Conservation (phyloP, 2,329 filamentous ascomycete species). For the Sordariomycetes sp. region DNA sequence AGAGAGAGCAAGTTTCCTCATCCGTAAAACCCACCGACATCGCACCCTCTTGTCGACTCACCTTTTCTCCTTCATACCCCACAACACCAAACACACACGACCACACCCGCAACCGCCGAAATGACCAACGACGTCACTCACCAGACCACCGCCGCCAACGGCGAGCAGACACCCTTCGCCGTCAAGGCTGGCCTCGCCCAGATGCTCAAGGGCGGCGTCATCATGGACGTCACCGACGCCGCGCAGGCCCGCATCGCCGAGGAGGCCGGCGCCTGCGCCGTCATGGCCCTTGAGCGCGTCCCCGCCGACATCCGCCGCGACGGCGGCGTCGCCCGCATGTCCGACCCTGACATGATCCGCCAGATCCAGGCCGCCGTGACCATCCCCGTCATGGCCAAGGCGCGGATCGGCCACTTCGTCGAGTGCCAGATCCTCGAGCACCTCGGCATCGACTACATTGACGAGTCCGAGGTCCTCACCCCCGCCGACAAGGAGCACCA, state of each 20-base stretch:
- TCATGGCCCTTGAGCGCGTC: conserved; percentile 97
- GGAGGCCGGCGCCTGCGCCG: conserved; percentile 86
- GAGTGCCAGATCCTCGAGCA: conserved; percentile 97
- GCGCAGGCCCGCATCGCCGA: conserved; percentile 94
- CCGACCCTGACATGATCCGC: conserved; percentile 85
- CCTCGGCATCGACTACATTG: conserved; percentile 92
- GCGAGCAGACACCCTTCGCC: conserved; percentile 45
- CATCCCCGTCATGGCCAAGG: conserved; percentile 98
- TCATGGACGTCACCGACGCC: conserved; percentile 96
- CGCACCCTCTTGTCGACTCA: background rate
- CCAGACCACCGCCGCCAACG: conserved; percentile 7
- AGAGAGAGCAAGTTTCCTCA: background rate
- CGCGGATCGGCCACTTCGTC: conserved; percentile 92
- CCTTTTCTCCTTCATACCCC: too few relatives aligned
- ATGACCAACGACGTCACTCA: conserved; percentile 3
- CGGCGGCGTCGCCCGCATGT: conserved; percentile 95
- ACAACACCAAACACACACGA: background rate
- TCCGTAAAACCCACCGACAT: background rate
- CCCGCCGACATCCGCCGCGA: conserved; percentile 88
- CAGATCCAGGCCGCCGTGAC: conserved; percentile 92
- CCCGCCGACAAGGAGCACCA: conserved; percentile 85
- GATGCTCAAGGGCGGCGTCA: conserved; percentile 98
- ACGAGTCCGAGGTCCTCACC: conserved; percentile 95
- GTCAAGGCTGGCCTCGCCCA: conserved; percentile 92
- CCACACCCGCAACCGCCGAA: background rate